These are phyloP conservation scores for Periconia sp. DNA, from an alignment of 2,329 filamentous ascomycete species.

Conservation along the genomic window DNA sequence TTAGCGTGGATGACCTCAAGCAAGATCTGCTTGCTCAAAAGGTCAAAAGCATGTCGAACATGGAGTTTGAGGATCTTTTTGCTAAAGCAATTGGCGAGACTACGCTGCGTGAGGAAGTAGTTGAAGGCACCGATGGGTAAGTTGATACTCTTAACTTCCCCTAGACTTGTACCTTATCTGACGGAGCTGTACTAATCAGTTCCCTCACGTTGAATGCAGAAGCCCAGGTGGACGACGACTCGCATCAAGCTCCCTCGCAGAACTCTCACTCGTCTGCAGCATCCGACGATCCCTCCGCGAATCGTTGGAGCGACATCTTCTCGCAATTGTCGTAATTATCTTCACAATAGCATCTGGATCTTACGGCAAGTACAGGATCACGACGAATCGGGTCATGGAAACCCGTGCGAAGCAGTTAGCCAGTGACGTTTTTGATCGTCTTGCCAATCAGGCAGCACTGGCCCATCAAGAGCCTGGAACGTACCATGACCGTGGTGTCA, in stretches of 20 bases:
- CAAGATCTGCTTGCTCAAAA: conserved; percentile 75
- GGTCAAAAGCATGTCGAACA: conserved; percentile 80
- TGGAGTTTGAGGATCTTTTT: conserved; percentile 93
- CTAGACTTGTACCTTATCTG: conserved; percentile 34
- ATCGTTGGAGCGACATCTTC: conserved; percentile 84
- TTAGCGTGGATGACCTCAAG: conserved; percentile 74
- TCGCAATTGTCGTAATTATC: conserved; percentile 71
- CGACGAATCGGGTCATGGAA: conserved; percentile 67
- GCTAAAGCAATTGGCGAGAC: conserved; percentile 75
- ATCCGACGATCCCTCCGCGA: conserved; percentile 78
- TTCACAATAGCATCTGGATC: conserved; percentile 55
- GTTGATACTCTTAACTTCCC: conserved; percentile 35
- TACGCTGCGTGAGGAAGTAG: conserved; percentile 65
- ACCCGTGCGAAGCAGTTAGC: conserved; percentile 83
- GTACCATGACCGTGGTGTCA: conserved; percentile 78
- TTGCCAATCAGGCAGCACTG: conserved; percentile 84
- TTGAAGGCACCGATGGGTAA: conserved; percentile 65
- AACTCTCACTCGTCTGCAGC: conserved; percentile 84
- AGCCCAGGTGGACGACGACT: conserved; percentile 69
- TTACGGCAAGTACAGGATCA: conserved; percentile 71
- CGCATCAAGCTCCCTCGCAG: conserved; percentile 87
- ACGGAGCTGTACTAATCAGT: conserved; percentile 79
- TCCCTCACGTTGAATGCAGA: conserved; percentile 74
- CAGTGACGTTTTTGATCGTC: conserved; percentile 79
- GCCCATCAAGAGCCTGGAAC: conserved; percentile 67